Evolutionary conservation across 2,329 filamentous ascomycete genomes (phyloP).

Genomic region (Penicillium hordei): DNA sequence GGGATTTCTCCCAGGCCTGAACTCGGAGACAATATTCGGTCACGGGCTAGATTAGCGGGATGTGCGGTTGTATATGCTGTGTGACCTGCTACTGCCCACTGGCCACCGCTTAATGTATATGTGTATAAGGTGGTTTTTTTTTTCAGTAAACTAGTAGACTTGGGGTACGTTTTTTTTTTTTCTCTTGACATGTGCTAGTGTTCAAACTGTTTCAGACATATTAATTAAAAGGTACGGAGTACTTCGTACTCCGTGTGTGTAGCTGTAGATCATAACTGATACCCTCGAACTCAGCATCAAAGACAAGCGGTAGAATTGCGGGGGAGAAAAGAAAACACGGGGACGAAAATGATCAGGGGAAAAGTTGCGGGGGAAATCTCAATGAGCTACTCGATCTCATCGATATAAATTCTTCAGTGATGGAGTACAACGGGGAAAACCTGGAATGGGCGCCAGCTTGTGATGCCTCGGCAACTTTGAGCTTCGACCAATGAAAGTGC

Average conservation of each 20-base stretch:
- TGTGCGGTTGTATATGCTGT: constrained; percentile 1
- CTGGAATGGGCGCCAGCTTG: constrained; percentile 6
- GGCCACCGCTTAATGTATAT: background rate
- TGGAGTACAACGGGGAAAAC: background rate
- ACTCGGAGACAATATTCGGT: background rate
- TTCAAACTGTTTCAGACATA: constrained; percentile 1
- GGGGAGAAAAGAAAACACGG: background rate
- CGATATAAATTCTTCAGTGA: background rate
- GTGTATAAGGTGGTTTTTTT: background rate
- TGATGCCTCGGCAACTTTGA: constrained; percentile 22
- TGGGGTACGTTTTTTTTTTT: background rate
- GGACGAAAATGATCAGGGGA: background rate
- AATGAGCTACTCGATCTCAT: background rate
- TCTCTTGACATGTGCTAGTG: background rate
- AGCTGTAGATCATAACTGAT: constrained; percentile 5
- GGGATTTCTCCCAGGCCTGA: background rate
- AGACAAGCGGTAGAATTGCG: background rate
- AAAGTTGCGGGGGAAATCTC: constrained; percentile 1
- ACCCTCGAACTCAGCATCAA: background rate
- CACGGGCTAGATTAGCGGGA: background rate
- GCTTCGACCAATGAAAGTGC: constrained; percentile 11
- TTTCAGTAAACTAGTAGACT: background rate
- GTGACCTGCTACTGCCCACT: background rate
- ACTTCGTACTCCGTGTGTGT: background rate
- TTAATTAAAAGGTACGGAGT: background rate